Base-by-base conservation (phyloP, 2,329 filamentous ascomycete species). In the Cadophora sp. region DNA sequence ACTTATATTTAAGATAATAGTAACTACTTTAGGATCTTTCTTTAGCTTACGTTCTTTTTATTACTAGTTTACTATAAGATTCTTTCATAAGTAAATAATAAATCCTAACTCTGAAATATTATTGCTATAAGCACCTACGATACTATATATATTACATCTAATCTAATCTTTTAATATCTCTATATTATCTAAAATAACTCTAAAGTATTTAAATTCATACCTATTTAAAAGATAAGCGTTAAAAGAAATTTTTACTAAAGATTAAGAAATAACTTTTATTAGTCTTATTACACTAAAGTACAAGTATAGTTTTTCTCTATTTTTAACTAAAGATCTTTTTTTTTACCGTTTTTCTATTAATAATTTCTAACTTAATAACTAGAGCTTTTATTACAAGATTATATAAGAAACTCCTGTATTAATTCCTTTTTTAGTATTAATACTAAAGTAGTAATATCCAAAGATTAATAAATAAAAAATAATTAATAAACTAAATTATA, bases 221-320 rank as follows among this genome's bases (percentile, higher is more conserved):
- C 37, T 65, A 59, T 65, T 58, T 27, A 64, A 64, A 48, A 56
- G n/a, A 55, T 40, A 55, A 64, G 62, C 19, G 22, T 58, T 65
- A 48, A 22, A 65, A 81, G 58, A 90, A 83, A 73, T 90, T 59
- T 63, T 58, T 60, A 19, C 34, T 67, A 64, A 60, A 64, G 26
- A 50, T 50, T 26, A 64, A 37, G 43, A 48, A 48, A 7, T 48
- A 67, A 51, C 40, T 31, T 60, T 69, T 67, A 68, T 61, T 68
- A 40, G 51, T 68, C 29, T 51, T 53, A 64, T 56, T 12, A 26
- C 34, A 40, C 61, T 55, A 68, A 40, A 29, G 51, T 43, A 70
- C 63, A 53, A 65, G 37, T 64, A 64, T 70, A 70, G 34, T 67
- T 70, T 60, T 68, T 70, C 68, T 64, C 22, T 65, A 46, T 69